A percentile compares a stretch with the other conserved stretches of the same genome.
These are phyloP conservation scores for Lobulomyces angularis DNA, from an alignment of 192 early-diverging fungal species.

Conservation along the genomic window DNA sequence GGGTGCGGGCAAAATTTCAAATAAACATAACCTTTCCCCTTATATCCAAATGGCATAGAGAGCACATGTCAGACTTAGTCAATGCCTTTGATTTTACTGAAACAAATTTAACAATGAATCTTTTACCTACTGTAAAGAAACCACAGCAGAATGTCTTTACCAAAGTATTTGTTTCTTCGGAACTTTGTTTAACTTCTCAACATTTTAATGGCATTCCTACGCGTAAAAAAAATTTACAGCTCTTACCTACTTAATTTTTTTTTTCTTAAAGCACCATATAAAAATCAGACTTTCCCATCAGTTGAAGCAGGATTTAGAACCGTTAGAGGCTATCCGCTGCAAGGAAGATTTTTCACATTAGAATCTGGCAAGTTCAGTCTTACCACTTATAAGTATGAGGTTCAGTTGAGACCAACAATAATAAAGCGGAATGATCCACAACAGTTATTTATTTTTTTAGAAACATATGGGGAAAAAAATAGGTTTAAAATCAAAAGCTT, in stretches of 20 bases:
- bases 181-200: too few relatives aligned
- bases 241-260: too few relatives aligned
- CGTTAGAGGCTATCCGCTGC: slow-evolving; percentile 4
- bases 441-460: slow-evolving; percentile 5
- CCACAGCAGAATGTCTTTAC: too few relatives aligned
- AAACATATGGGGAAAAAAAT: background rate
- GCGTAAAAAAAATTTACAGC: too few relatives aligned
- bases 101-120: too few relatives aligned
- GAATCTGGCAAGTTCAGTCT: slow-evolving; percentile 2
- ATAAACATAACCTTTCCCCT: background rate
- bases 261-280: background rate
- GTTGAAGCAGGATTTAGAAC: slow-evolving; percentile 3
- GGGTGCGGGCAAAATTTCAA: background rate
- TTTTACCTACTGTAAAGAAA: too few relatives aligned
- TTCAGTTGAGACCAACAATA: background rate
- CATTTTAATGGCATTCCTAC: too few relatives aligned
- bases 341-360: slow-evolving; percentile 8
- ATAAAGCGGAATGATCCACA: background rate
- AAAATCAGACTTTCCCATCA: background rate
- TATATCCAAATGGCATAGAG: background rate
- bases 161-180: too few relatives aligned
- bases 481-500: slow-evolving; percentile 4
- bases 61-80: background rate
- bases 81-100: background rate
- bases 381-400: background rate